Base-by-base conservation (phyloP, 1,284 basidiomycete species). In the Naganishia albida region DNA sequence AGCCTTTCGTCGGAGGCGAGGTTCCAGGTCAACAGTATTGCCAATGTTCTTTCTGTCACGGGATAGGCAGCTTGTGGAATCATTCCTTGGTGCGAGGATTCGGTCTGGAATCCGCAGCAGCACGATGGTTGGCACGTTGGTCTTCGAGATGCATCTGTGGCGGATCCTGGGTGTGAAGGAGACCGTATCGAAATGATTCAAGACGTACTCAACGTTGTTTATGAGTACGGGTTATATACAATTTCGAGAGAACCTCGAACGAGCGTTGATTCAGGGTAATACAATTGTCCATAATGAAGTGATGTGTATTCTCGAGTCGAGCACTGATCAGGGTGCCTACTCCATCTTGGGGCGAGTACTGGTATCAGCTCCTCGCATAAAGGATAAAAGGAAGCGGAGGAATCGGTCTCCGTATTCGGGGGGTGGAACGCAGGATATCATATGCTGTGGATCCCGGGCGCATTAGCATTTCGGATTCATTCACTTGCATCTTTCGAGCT, bases 391-490 rank as follows among this genome's bases (percentile, higher is more conserved):
- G 76, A 96, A 96, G 50, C 85, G 74, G 73, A 93, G 85, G 83
- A 97, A 96, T 43, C 93, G 86, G 44, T 89, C 85, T 1, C 86
- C 88, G 73, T 97, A 97, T 69, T 93, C 88, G 15, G 80, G 72
- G 0, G 93, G 91, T 4, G 89, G 87, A 0, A 96, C 90, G 8
- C 93, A 91, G 67, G 91, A 94, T 71, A 97, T 96, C 75, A 91
- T 93, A 73, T 93, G 90, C 91, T 94, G 72, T 23, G 25, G 51
- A 46, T 71, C 68, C 59, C 67, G 57, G 64, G 65, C n/a, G 8
- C 64, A 28, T 43, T 18, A 57, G 38, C 57, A 46, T 67, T 40
- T 18, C 30, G 69, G 30, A 38, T 6, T 13, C 18, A 44, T 3
- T 25, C 25, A 16, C 20, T 28, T 7, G 7, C 12, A 30, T 28